Evolutionary conservation across 495 filamentous ascomycete species (phyloP).

Genomic region (Amphirosellinia nigrospora): DNA sequence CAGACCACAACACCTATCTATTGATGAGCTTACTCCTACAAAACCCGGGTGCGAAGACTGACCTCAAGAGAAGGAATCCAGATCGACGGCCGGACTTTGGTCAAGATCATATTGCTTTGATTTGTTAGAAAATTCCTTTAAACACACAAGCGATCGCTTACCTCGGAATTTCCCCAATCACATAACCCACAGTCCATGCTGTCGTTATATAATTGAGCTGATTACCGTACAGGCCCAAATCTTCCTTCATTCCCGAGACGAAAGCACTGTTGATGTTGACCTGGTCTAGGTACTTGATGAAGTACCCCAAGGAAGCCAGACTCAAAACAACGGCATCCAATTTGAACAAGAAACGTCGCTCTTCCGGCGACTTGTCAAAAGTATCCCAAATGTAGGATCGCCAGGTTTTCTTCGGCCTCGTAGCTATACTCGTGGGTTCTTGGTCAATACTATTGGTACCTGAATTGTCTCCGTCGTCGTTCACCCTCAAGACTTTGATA

Average conservation of each 20-base stretch:
- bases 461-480: slow-evolving; percentile 36
- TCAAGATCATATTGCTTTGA: slow-evolving; percentile 45
- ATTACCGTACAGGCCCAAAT: slow-evolving; percentile 61
- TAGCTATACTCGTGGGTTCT: slow-evolving; percentile 18
- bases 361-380: slow-evolving; percentile 65
- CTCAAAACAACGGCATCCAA: slow-evolving; percentile 62
- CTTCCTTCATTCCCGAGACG: slow-evolving; percentile 66
- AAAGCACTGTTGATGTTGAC: slow-evolving; percentile 65
- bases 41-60: slow-evolving; percentile 43
- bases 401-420: slow-evolving; percentile 44
- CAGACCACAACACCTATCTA: slow-evolving; percentile 54
- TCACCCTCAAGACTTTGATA: slow-evolving; percentile 35
- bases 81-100: slow-evolving; percentile 59
- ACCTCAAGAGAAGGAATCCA: slow-evolving; percentile 64
- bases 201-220: slow-evolving; percentile 59
- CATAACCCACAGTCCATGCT: slow-evolving; percentile 68
- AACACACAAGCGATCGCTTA: slow-evolving; percentile 42
- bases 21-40: slow-evolving; percentile 41
- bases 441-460: slow-evolving; percentile 11
- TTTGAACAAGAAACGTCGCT: slow-evolving; percentile 66
- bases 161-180: slow-evolving; percentile 67
- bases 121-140: slow-evolving; percentile 11
- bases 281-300: slow-evolving; percentile 65
- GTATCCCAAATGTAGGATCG: slow-evolving; percentile 62
- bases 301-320: slow-evolving; percentile 62